Evolutionary conservation across 2,329 filamentous ascomycete species (phyloP).

Genomic region (Colletotrichum sp.): DNA sequence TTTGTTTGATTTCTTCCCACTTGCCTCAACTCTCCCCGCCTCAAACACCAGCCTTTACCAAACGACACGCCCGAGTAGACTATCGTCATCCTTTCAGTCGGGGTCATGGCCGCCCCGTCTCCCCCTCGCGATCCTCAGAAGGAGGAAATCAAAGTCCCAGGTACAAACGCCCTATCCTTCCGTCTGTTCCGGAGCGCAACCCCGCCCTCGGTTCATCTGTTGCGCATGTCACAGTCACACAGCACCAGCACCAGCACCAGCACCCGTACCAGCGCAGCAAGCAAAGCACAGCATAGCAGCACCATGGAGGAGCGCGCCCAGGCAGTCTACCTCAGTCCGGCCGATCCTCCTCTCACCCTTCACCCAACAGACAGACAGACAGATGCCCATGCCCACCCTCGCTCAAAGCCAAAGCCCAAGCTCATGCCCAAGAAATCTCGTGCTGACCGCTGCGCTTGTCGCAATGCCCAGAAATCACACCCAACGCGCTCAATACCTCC

Average conservation of each 20-base stretch:
- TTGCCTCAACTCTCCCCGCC: conserved; percentile 2
- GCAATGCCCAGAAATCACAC: conserved; percentile 19
- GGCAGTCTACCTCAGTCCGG: background rate
- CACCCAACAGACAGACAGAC: background rate
- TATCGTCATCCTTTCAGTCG: background rate
- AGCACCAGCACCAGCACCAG: background rate
- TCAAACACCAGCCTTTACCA: background rate
- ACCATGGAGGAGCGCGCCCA: background rate
- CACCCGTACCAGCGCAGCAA: background rate
- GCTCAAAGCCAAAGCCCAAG: background rate
- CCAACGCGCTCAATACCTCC: background rate
- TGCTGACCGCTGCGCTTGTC: conserved; percentile 18
- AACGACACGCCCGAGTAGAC: background rate
- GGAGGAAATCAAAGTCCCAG: conserved; percentile 4
- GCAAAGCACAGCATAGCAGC: background rate
- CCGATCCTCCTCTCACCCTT: background rate
- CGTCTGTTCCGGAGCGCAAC: conserved; percentile 21
- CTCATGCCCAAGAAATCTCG: background rate
- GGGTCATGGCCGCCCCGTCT: conserved; percentile 10
- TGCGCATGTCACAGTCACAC: conserved; percentile 20
- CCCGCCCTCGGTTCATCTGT: conserved; percentile 22
- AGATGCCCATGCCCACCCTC: background rate
- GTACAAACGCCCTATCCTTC: conserved; percentile 16
- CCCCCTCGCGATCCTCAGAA: conserved; percentile 2
- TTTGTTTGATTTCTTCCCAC: conserved; percentile 17